These are phyloP conservation scores for Cytospora schulzeri DNA, from an alignment of 2,329 filamentous ascomycete species.

Conservation along the genomic window DNA sequence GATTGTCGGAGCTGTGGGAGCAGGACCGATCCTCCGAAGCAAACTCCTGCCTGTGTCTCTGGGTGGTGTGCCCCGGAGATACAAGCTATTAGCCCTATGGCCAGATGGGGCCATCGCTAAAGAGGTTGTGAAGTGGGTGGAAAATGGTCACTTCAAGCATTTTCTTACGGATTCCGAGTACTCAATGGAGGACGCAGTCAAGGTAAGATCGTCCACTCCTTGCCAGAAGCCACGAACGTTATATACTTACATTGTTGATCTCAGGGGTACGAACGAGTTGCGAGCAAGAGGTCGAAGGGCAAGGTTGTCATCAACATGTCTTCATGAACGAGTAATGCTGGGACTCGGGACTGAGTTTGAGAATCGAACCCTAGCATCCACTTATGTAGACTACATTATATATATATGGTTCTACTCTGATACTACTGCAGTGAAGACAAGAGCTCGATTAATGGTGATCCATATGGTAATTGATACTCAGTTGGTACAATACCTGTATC, in stretches of 20 bases:
- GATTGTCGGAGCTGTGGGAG: conserved; percentile 38
- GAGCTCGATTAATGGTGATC: too few relatives aligned
- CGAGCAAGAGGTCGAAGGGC: conserved; percentile 37
- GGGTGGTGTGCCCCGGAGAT: conserved; percentile 38
- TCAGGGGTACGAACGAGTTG: conserved; percentile 38
- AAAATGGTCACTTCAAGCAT: conserved; percentile 34
- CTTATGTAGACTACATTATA: too few relatives aligned
- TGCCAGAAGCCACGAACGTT: background rate
- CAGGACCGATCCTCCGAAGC: conserved; percentile 38
- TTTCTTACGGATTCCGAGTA: conserved; percentile 38
- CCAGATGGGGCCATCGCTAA: conserved; percentile 35
- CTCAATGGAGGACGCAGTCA: conserved; percentile 34
- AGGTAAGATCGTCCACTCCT: conserved; percentile 30
- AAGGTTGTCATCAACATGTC: conserved; percentile 38
- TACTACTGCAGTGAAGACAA: too few relatives aligned
- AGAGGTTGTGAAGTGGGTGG: conserved; percentile 34
- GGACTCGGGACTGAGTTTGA: too few relatives aligned
- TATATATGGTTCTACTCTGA: too few relatives aligned
- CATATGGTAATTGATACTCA: too few relatives aligned
- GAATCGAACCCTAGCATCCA: too few relatives aligned
- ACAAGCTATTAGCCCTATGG: conserved; percentile 35
- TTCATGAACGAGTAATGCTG: too few relatives aligned
- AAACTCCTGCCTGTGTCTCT: conserved; percentile 36
- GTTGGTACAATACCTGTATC: too few relatives aligned
- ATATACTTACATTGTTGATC: background rate